Evolutionary conservation across 2,329 filamentous ascomycete species (phyloP).

Genomic region (Cordyceps cicadae): DNA sequence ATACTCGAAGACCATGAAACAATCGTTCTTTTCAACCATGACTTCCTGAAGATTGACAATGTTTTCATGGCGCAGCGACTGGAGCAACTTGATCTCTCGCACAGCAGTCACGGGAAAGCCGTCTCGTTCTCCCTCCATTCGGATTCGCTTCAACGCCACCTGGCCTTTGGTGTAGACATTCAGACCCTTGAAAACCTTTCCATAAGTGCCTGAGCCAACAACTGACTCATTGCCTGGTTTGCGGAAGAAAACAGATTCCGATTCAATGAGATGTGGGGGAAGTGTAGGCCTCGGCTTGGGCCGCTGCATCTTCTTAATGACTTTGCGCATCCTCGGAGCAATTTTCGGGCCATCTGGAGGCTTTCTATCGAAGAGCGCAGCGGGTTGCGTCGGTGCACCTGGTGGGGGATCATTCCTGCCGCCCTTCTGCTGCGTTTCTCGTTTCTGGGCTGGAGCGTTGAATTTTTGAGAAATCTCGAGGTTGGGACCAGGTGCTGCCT

Average conservation of each 20-base stretch:
- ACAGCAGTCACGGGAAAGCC: conserved; percentile 88
- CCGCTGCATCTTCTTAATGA: conserved; percentile 61
- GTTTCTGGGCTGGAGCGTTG: conserved; percentile 52
- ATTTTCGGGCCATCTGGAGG: conserved; percentile 27
- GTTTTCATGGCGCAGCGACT: conserved; percentile 73
- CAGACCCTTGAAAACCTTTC: conserved; percentile 88
- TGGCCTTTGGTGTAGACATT: conserved; percentile 83
- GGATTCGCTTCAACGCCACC: conserved; percentile 82
- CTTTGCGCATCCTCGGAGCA: conserved; percentile 48
- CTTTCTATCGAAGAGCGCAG: conserved; percentile 33
- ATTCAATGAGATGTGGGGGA: conserved; percentile 61
- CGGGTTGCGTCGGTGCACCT: conserved; percentile 45
- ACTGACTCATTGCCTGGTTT: conserved; percentile 98
- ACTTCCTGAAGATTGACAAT: conserved; percentile 80
- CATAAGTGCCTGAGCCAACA: conserved; percentile 90
- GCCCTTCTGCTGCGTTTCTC: conserved; percentile 21
- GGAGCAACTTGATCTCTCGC: conserved; percentile 84
- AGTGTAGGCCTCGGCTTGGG: conserved; percentile 64
- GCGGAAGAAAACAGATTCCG: conserved; percentile 85
- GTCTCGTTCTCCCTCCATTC: conserved; percentile 88
- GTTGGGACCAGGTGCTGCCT: conserved; percentile 49
- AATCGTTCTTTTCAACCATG: conserved; percentile 98
- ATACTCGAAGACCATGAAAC: conserved; percentile 99
- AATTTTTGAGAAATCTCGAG: conserved; percentile 60
- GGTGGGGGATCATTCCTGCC: conserved; percentile 40